Base-by-base conservation (phyloP, 2,329 filamentous ascomycete species). In the Passalora sequoiae region DNA sequence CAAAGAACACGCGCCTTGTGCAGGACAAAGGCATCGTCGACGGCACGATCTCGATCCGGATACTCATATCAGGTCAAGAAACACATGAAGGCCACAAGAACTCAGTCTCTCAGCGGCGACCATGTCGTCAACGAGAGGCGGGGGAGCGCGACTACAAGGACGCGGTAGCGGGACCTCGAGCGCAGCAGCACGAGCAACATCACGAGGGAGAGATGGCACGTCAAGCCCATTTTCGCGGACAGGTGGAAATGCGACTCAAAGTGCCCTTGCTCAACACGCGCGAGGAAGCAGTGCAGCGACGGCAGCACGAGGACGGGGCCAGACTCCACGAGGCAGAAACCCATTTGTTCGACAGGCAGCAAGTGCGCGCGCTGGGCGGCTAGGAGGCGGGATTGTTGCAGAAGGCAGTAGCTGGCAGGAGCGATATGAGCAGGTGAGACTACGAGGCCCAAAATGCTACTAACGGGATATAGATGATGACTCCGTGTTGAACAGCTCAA, bases 401-500 rank as follows among this genome's bases (percentile, higher is more conserved):
- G n/a, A n/a, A n/a, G n/a, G n/a, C n/a, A n/a, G n/a, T n/a, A n/a
- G n/a, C 10, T 50, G 50, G 51, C 43, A 50, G 32, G 43, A 51
- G 29, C 47, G 54, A 50, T 50, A 48, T 29, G 47, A 50, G 22
- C 43, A 51, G 50, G 56, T 58, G 49, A 42, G 56, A 48, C 4
- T 13, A 4, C 15, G 42, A 10, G 15, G 24, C 32, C 39, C 35
- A 29, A 15, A 10, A 42, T 35, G 20, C 38, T 38, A 58, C 58
- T 60, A 49, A 59, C 55, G 47, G 47, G 24, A 36, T 21, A 33
- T 50, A 52, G 40, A 48, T 49, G 53, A 50, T 63, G 53, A 60
- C 58, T 49, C 46, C 31, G 45, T 55, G 13, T 33, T 36, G 33
- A 12, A 49, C 55, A 68, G 66, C 64, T 69, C 52, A 75, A 75